A percentile compares a stretch with the other conserved stretches of the same genome.
Conservation (phyloP, 768 basidiomycete genomes). For the Leucocoprinus sp. region DNA sequence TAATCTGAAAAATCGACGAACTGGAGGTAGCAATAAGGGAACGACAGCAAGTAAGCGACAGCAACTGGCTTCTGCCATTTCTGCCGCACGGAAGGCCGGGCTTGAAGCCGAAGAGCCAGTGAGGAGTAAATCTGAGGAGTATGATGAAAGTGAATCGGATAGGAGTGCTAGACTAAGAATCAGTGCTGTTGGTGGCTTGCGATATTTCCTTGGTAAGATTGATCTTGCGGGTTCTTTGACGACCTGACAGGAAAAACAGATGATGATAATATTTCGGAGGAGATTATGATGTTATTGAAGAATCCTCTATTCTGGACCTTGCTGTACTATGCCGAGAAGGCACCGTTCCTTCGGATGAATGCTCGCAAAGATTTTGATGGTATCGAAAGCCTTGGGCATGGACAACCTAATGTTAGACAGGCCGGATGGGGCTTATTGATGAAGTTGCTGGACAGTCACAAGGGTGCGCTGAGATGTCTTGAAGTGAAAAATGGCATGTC, state of each 20-base stretch:
- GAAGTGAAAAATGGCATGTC: background rate
- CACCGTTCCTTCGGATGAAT: constrained; percentile 29
- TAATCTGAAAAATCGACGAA: constrained; percentile 20
- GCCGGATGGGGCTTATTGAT: constrained; percentile 57
- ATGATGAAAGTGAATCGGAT: constrained; percentile 66
- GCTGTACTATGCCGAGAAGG: constrained; percentile 34
- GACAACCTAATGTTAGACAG: constrained; percentile 66
- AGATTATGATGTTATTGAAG: constrained; percentile 31
- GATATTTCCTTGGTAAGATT: constrained; percentile 53
- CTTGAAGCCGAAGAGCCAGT: constrained; percentile 6
- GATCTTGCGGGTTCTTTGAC: background rate
- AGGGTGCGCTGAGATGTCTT: constrained; percentile 29
- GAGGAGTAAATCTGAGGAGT: constrained; percentile 44
- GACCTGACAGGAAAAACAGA: background rate
- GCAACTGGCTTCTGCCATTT: constrained; percentile 12
- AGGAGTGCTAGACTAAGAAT: constrained; percentile 61
- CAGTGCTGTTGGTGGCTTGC: constrained; percentile 56
- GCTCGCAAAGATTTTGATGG: background rate
- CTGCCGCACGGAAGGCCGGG: constrained; percentile 4
- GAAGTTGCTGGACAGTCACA: constrained; percentile 32
- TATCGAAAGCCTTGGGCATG: constrained; percentile 45
- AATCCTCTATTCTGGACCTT: constrained; percentile 56
- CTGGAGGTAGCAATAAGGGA: constrained; percentile 13
- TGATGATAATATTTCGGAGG: constrained; percentile 15
- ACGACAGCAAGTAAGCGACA: constrained; percentile 27